Base-by-base conservation (phyloP, 2,329 filamentous ascomycete species). In the Aureobasidium sp. region DNA sequence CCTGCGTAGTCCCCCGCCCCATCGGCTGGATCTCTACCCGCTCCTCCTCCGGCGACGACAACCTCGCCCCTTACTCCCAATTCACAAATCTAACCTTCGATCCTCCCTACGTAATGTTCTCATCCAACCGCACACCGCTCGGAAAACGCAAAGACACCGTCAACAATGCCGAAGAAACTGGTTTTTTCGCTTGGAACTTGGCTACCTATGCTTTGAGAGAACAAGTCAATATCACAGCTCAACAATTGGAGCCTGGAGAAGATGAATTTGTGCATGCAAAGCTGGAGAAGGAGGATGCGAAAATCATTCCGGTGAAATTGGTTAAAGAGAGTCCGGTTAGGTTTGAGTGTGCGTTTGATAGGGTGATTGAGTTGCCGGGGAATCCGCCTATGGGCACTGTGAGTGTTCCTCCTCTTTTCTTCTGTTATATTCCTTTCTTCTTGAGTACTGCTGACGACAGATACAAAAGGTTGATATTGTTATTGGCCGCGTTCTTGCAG, bases 21-120 rank as follows among this genome's bases (percentile, higher is more conserved):
- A 86, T 86, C 57, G 84, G 84, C 65, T 86, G 84, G 83, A 85
- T 86, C 67, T 83, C 79, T 26, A 84, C 83, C 0, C 75, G 78
- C 63, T 80, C 78, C n/a, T 68, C 71, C 17, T 66, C 70, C 7
- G 78, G 79, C 63, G 68, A 72, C 53, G 75, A 81, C 68, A 86
- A 86, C 66, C 77, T 86, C 2, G 84, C 83, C 0, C 84, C 84
- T 0, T 86, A 83, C 72, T 80, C 75, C 0, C 84, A 86, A 71
- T 86, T 86, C 77, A 84, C 82, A 71, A 86, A 86, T 66, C 77
- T 86, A 0, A 84, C 81, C 36, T 86, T 84, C 71, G 82, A 85
- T 68, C 84, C 83, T 0, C 84, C 84, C 0, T 84, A 84, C 67
- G 79, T 86, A 32, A 83, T 86, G 79, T 86, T 87, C 77, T 76